Evolutionary conservation across 352 stramenopile species (phyloP), one percentile per base, ranked within the genome.

Genomic region (Saprolegnia diclina): DNA sequence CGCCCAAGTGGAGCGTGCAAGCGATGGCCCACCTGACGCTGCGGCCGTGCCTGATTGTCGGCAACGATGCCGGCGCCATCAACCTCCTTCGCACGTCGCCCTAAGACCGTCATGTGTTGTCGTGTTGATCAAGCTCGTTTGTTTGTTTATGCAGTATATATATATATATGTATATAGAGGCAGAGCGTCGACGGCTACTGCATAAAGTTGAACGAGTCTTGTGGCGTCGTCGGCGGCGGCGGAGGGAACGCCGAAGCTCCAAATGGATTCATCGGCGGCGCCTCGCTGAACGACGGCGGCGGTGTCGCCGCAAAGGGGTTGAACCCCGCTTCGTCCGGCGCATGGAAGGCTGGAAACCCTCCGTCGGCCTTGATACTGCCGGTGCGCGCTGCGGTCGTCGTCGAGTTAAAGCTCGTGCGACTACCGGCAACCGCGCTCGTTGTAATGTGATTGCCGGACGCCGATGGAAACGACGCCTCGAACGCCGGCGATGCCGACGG

Each of bases 151-250:
- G 11, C 13, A 59, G 2, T 2, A 9, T 59, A 59, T 59, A 9
- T 19, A 59, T 59, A 9, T 1, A 26, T 2, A n/a, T 4, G 42
- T 10, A n/a, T 4, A 7, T 48, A 7, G 11, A 16, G 7, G n/a
- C 2, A 59, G 13, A 52, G 21, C 45, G 45, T 52, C 9, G 35
- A 11, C 13, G 1, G 13, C 52, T 59, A 40, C 24, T 59, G 24
- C 52, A 59, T 59, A 59, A 59, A 59, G 52, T 59, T n/a, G 35
- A 59, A 59, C 52, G 35, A 59, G 11, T 59, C 52, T n/a, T 59
- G 13, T 9, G 11, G 3, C 13, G 52, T 59, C 11, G 13, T 48
- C 42, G 52, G 52, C 52, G 52, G 13, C 35, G 52, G 52, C n/a
- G 52, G 13, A 3, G 52, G 16, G 11, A 24, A 16, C 13, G n/a